phyloP scores from a whole-genome alignment of 345 rosid species.

The Bruguiera gymnorhiza region DNA sequence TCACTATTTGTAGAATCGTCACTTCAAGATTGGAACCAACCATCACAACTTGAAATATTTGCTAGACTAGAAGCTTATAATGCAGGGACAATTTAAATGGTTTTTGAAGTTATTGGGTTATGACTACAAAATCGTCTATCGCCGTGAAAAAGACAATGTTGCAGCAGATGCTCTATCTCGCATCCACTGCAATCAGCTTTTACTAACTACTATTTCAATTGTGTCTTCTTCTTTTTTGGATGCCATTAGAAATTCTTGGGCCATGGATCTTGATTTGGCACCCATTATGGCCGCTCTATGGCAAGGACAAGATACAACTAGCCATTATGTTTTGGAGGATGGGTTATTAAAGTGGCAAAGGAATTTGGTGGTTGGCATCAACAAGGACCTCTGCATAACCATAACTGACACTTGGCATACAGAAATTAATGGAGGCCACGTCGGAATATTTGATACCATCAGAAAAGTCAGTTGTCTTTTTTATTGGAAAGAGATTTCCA shows the following conservation, averaged over 20 bases:
- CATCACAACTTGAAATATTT: neutral
- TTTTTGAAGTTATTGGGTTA: neutral
- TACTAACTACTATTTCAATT: neutral
- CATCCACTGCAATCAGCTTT: neutral
- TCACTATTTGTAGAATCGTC: neutral
- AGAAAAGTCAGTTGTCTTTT: too few species aligned
- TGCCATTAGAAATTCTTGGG: too few species aligned
- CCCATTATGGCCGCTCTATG: too few species aligned
- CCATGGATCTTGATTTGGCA: too few species aligned
- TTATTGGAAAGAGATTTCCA: neutral
- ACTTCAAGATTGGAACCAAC: neutral
- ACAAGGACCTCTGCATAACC: too few species aligned
- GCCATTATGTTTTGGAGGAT: too few species aligned
- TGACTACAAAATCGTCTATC: neutral
- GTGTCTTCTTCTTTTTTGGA: neutral
- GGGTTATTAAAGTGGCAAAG: too few species aligned
- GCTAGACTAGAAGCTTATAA: neutral
- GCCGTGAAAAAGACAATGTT: neutral
- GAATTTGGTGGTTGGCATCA: too few species aligned
- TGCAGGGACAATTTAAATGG: neutral
- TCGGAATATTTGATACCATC: too few species aligned
- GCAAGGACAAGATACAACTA: too few species aligned
- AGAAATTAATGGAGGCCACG: too few species aligned
- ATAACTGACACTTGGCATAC: too few species aligned
- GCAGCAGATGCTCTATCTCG: neutral